phyloP scores from a whole-genome alignment of 176 grass and related monocot species.

The Eragrostis nindensis region DNA sequence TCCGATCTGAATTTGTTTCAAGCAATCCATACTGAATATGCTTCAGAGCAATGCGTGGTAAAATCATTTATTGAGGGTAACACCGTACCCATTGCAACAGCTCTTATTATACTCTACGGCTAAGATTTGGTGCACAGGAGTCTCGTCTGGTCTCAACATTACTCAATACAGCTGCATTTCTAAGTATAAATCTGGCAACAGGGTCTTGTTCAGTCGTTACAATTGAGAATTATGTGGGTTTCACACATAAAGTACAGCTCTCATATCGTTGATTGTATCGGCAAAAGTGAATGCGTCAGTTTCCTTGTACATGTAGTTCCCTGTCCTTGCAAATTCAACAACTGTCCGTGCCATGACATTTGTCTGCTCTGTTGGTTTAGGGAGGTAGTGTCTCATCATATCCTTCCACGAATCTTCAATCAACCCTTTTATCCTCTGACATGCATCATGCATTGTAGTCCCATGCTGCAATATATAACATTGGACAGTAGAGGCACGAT shows the following conservation, averaged over 20 bases:
- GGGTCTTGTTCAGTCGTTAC: no score
- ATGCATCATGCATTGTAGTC: not conserved
- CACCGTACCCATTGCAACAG: no score
- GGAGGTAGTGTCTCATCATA: not conserved
- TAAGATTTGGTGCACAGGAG: no score
- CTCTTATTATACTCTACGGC: no score
- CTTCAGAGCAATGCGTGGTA: no score
- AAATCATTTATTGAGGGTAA: no score
- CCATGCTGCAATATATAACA: slow-evolving; percentile 42
- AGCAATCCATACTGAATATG: no score
- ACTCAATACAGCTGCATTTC: no score
- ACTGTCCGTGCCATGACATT: not conserved
- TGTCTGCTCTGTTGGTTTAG: not conserved
- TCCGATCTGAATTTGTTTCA: no score
- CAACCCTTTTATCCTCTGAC: not conserved
- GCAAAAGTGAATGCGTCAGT: not conserved
- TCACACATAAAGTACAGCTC: not conserved
- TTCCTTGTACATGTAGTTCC: not conserved
- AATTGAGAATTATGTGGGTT: not conserved
- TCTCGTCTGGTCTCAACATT: no score
- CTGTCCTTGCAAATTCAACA: slow-evolving; percentile 16
- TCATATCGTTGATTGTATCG: slow-evolving; percentile 15
- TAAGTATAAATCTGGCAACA: no score
- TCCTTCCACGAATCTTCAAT: slow-evolving; percentile 47
- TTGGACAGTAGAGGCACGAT: slow-evolving; percentile 18